Conservation (phyloP, 1,284 basidiomycete genomes). For the Somion occarium region DNA sequence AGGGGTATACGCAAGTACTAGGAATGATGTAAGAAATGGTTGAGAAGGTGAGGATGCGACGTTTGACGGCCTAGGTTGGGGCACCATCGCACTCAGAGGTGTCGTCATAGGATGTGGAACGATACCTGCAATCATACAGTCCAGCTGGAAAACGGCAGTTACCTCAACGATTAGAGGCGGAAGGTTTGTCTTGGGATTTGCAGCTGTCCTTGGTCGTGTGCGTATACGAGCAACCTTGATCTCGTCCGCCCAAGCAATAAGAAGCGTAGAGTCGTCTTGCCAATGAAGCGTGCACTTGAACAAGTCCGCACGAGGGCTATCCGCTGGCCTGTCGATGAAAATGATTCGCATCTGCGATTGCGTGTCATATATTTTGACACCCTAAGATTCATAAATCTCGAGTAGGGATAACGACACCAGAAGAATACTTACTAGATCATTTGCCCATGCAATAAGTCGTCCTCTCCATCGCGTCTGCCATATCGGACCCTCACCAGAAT, state of each 20-base stretch:
- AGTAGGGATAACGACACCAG: neutral
- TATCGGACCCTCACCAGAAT: constrained; percentile 90
- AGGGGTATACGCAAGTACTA: constrained; percentile 80
- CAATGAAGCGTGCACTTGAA: constrained; percentile 91
- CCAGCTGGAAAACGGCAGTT: constrained; percentile 88
- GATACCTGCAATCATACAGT: constrained; percentile 94
- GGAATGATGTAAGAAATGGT: constrained; percentile 59
- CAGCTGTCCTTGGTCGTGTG: constrained; percentile 46
- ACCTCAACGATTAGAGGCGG: constrained; percentile 77
- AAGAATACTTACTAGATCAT: constrained; percentile 62
- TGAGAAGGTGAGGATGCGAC: constrained; percentile 15
- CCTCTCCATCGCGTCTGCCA: constrained; percentile 90
- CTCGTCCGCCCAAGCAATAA: constrained; percentile 93
- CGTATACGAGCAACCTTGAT: constrained; percentile 90
- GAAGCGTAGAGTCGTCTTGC: constrained; percentile 87
- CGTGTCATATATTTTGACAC: constrained; percentile 93
- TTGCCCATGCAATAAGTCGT: constrained; percentile 93
- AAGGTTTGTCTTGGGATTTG: constrained; percentile 37
- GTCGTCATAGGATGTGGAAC: constrained; percentile 62
- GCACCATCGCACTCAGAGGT: constrained; percentile 14
- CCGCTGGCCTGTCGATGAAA: constrained; percentile 78
- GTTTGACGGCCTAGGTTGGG: constrained; percentile 18
- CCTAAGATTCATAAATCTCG: constrained; percentile 38
- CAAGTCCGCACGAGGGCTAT: constrained; percentile 86
- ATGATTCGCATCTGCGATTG: constrained; percentile 78